Conservation (phyloP, 106 monocot genomes). For the Dioscorea alata region DNA sequence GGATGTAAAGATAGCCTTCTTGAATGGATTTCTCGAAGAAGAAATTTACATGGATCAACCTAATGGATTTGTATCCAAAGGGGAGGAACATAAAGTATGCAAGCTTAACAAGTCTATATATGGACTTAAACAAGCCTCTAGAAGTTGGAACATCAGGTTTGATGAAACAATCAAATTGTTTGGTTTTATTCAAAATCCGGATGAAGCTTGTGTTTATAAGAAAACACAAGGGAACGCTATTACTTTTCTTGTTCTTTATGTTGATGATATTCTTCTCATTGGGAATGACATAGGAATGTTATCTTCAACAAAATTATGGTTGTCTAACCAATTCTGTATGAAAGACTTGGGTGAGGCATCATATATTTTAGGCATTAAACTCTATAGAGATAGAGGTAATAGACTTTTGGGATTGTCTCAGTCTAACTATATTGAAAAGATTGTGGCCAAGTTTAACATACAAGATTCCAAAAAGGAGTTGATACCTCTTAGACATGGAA, state of each 20-base stretch:
- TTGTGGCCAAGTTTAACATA: neutral
- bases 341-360: conserved; percentile 6
- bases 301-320: neutral
- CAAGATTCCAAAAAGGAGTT: neutral
- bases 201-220: neutral
- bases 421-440: neutral
- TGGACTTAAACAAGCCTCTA: conserved; percentile 5
- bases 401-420: neutral
- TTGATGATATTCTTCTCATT: conserved; percentile 6
- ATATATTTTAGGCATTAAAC: neutral
- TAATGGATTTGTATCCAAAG: neutral
- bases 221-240: neutral
- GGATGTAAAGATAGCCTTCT: conserved; percentile 2
- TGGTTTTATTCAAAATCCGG: neutral
- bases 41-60: neutral
- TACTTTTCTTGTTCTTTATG: neutral
- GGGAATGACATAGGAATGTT: neutral
- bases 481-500: neutral
- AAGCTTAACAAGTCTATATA: neutral
- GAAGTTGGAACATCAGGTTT: neutral
- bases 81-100: neutral
- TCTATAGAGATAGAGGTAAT: neutral
- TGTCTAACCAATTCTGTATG: conserved; percentile 1
- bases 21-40: conserved; percentile 2
- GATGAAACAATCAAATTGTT: neutral